A percentile compares a stretch with the other conserved stretches of the same genome.
These are phyloP conservation scores for Thyridium curvatum DNA, from an alignment of 2,329 filamentous ascomycete genomes.

Conservation along the genomic window DNA sequence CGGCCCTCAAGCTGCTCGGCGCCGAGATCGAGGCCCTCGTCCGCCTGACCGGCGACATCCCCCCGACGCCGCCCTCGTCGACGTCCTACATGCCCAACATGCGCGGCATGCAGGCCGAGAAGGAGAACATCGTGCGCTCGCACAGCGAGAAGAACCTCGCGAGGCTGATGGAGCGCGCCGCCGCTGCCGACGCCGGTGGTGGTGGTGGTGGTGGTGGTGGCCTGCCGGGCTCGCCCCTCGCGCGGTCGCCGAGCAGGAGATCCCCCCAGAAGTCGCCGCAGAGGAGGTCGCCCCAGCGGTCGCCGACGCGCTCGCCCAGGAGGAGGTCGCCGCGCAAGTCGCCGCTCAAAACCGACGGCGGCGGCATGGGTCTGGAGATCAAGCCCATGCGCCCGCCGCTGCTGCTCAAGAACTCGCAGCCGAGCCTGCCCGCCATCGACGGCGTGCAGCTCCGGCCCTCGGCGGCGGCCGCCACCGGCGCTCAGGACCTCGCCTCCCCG, in stretches of 20 bases:
- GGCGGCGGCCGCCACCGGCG: slow-evolving; percentile 2
- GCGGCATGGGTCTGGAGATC: too few species aligned
- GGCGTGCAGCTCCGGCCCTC: slow-evolving; percentile 41
- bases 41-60: slow-evolving; percentile 68
- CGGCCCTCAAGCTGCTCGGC: slow-evolving; percentile 75
- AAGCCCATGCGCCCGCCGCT: background rate
- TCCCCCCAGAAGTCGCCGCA: slow-evolving; percentile 3
- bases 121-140: slow-evolving; percentile 51
- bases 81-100: slow-evolving; percentile 59
- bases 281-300: slow-evolving; percentile 2
- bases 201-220: too few species aligned
- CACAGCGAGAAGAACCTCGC: slow-evolving; percentile 49
- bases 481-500: slow-evolving; percentile 5
- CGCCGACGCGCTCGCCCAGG: slow-evolving; percentile 7
- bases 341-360: slow-evolving; percentile 1
- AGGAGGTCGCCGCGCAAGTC: too few species aligned
- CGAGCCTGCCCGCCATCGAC: slow-evolving; percentile 32
- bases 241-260: background rate
- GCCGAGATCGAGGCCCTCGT: slow-evolving; percentile 66
- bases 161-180: slow-evolving; percentile 34
- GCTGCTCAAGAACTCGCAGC: slow-evolving; percentile 12
- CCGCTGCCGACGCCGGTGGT: slow-evolving; percentile 18
- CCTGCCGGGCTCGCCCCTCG: slow-evolving; percentile 5
- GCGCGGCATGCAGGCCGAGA: slow-evolving; percentile 56
- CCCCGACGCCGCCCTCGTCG: slow-evolving; percentile 67